These are phyloP conservation scores for Lupinus albus DNA, from an alignment of 306 rosid species.

Conservation along the genomic window DNA sequence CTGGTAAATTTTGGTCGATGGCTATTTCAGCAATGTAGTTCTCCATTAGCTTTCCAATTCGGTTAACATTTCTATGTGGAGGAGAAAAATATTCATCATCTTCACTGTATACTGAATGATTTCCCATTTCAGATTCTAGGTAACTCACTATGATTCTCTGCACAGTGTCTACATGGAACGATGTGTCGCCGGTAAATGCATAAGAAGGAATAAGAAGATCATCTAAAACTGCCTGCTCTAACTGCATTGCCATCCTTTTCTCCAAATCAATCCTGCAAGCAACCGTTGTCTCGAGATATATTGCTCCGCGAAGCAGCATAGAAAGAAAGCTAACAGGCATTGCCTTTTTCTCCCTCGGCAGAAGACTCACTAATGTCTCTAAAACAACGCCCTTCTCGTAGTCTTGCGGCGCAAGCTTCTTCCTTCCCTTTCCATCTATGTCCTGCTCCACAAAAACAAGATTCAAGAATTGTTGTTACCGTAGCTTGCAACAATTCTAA, in stretches of 20 bases:
- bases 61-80: constrained; percentile 54
- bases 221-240: constrained; percentile 79
- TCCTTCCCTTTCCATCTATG: constrained; percentile 75
- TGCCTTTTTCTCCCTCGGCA: constrained; percentile 77
- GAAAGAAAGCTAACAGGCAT: constrained; percentile 92
- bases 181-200: constrained; percentile 79
- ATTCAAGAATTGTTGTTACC: no score
- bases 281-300: constrained; percentile 83
- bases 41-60: constrained; percentile 85
- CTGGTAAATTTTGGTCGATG: constrained; percentile 68
- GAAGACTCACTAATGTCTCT: constrained; percentile 85
- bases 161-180: constrained; percentile 82
- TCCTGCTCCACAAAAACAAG: constrained; percentile 50
- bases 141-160: constrained; percentile 69
- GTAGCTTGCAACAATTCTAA: no score
- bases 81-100: constrained; percentile 62
- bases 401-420: constrained; percentile 74
- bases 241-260: constrained; percentile 76
- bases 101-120: constrained; percentile 39
- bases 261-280: constrained; percentile 96
- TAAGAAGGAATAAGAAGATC: constrained; percentile 89
- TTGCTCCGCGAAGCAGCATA: constrained; percentile 80
- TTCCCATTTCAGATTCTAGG: constrained; percentile 59
- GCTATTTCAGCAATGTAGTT: constrained; percentile 85
- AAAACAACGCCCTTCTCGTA: constrained; percentile 88